Evolutionary conservation across 1,284 basidiomycete species (phyloP).

Genomic region (Spongiforma sp.): DNA sequence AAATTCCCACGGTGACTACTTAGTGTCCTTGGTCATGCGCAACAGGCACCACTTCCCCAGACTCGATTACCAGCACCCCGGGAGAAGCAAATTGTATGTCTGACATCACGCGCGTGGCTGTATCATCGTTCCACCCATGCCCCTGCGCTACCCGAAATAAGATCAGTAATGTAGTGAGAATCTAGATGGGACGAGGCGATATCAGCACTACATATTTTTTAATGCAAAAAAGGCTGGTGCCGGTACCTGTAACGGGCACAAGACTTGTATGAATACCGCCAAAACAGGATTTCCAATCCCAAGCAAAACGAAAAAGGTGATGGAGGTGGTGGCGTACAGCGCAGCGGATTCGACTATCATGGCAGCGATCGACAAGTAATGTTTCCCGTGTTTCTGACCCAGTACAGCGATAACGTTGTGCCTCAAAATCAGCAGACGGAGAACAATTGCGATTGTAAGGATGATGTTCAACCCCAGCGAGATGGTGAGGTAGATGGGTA

Average conservation of each 20-base stretch:
- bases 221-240: no score
- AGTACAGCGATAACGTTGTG: conserved; percentile 5
- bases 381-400: conserved; percentile 15
- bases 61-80: no score
- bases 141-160: conserved; percentile 30
- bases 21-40: no score
- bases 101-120: conserved; percentile 5
- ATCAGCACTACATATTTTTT: neutral
- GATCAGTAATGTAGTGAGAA: conserved; percentile 25
- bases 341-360: conserved; percentile 30
- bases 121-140: conserved; percentile 24
- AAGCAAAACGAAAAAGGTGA: conserved; percentile 23
- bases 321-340: conserved; percentile 17
- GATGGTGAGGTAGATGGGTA: conserved; percentile 14
- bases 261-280: conserved; percentile 12
- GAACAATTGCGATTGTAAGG: conserved; percentile 25
- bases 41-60: no score
- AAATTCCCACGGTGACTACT: no score
- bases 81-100: no score
- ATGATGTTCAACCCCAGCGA: conserved; percentile 30
- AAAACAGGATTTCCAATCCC: conserved; percentile 15
- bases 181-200: conserved; percentile 5
- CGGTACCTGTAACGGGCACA: conserved; percentile 30
- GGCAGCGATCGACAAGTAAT: conserved; percentile 26
- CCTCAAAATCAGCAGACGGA: conserved; percentile 18